A percentile compares a stretch with the other conserved stretches of the same genome.
Evolutionary conservation across 2,329 filamentous ascomycete genomes (phyloP).

Genomic region (Tolypocladium ovalisporum): DNA sequence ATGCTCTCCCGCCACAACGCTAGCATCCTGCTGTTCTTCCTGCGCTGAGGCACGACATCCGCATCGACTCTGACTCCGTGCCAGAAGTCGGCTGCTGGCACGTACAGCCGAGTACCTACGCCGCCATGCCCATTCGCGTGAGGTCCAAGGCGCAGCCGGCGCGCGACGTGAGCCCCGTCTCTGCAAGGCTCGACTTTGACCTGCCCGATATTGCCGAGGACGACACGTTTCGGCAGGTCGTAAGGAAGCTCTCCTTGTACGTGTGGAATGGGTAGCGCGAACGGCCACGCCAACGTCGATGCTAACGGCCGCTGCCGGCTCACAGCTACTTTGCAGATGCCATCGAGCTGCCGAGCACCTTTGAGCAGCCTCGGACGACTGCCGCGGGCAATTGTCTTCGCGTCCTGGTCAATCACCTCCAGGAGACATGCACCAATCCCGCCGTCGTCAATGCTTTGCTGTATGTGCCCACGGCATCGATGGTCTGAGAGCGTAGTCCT

Average conservation of each 20-base stretch:
- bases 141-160: conserved; percentile 19
- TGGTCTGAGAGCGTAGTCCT: conserved; percentile 2
- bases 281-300: background rate
- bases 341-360: conserved; percentile 54
- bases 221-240: conserved; percentile 52
- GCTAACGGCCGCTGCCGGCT: conserved; percentile 2
- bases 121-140: conserved; percentile 25
- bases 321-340: conserved; percentile 50
- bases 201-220: conserved; percentile 46
- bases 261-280: conserved; percentile 12
- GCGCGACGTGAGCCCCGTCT: conserved; percentile 24
- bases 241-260: conserved; percentile 56
- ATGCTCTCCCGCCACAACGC: background rate
- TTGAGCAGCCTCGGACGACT: conserved; percentile 62
- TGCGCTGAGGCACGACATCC: background rate
- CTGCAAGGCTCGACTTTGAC: conserved; percentile 19
- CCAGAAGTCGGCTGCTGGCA: background rate
- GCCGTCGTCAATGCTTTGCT: conserved; percentile 63
- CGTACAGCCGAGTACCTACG: background rate
- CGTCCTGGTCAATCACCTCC: conserved; percentile 53
- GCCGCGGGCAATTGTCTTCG: conserved; percentile 48
- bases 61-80: background rate
- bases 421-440: conserved; percentile 52
- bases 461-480: conserved; percentile 32
- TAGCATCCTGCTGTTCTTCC: background rate